These are phyloP conservation scores for Condylostoma magnum DNA, from an alignment of 169 alveolate species.

Conservation along the genomic window DNA sequence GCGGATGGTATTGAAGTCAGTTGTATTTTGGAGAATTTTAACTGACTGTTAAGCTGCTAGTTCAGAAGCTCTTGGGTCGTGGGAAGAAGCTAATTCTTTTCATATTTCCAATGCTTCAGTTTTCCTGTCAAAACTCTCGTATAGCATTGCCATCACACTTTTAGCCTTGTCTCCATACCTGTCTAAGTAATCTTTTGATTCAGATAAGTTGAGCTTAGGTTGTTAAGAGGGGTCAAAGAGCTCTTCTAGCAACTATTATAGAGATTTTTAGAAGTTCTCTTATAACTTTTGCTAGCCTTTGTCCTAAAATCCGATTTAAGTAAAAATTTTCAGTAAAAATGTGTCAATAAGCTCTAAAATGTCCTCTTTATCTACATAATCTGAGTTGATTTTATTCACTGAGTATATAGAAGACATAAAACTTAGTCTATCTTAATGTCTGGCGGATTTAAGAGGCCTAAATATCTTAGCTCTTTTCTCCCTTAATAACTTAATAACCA, in stretches of 20 bases:
- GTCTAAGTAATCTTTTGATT: conserved; percentile 5
- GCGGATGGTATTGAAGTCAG: conserved; percentile 6
- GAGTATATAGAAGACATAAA: background rate
- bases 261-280: background rate
- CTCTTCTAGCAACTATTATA: background rate
- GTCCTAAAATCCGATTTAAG: background rate
- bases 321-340: conserved; percentile 14
- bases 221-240: conserved; percentile 28
- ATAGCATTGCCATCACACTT: conserved; percentile 22
- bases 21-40: background rate
- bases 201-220: conserved; percentile 12
- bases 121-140: conserved; percentile 19
- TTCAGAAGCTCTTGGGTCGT: background rate
- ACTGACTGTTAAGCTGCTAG: conserved; percentile 13
- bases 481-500: background rate
- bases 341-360: conserved; percentile 17
- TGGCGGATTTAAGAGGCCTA: conserved; percentile 25
- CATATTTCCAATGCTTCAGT: conserved; percentile 23
- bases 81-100: background rate
- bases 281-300: background rate
- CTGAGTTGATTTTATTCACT: background rate
- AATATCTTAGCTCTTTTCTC: conserved; percentile 17
- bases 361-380: conserved; percentile 15
- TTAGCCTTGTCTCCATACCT: conserved; percentile 8
- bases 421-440: background rate